Conservation (phyloP, 371 early-diverging fungal species). For the Apophysomyces variabilis region DNA sequence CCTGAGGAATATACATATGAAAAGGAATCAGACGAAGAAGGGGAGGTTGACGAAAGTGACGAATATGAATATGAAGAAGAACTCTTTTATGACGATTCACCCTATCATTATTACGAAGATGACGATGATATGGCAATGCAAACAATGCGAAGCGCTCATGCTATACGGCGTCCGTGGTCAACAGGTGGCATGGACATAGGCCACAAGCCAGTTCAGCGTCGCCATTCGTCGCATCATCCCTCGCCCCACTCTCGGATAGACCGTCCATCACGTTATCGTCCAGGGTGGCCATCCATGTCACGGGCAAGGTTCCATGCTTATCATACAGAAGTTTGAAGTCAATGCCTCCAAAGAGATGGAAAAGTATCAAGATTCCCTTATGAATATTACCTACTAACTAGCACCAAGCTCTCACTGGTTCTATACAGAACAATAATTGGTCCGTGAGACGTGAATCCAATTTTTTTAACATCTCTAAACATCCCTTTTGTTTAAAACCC, state of each 20-base stretch:
- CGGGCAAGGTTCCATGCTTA: not conserved
- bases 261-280: not conserved
- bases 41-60: not conserved
- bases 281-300: conserved; percentile 1
- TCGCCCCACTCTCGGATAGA: not conserved
- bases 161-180: conserved; percentile 5
- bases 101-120: not conserved
- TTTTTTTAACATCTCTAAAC: no score
- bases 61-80: not conserved
- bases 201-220: not conserved
- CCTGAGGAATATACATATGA: not conserved
- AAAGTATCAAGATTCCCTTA: not conserved
- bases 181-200: not conserved
- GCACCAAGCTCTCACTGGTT: no score
- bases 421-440: no score
- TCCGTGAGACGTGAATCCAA: no score
- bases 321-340: not conserved
- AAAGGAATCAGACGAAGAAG: not conserved
- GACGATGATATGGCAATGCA: not conserved
- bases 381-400: not conserved
- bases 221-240: not conserved
- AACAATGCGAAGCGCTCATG: not conserved
- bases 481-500: no score
- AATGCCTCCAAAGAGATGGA: not conserved
- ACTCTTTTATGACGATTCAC: not conserved